phyloP scores from a whole-genome alignment of 192 early-diverging fungal genomes.

The Coemansia aciculifera region DNA sequence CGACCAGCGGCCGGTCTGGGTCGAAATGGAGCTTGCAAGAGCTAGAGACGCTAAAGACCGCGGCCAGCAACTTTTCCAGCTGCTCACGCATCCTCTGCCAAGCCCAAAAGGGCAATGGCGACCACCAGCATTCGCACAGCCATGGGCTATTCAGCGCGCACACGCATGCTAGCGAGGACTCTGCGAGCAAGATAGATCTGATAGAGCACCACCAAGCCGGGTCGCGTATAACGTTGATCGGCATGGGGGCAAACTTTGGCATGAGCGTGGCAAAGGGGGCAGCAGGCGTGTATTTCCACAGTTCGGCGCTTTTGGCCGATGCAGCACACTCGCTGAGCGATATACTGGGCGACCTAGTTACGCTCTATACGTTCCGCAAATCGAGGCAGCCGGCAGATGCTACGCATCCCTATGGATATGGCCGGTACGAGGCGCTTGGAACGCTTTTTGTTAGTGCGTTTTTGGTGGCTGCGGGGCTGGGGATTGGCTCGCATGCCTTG shows the following conservation, averaged over 20 bases:
- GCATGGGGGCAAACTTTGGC: constrained; percentile 64
- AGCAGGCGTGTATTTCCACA: constrained; percentile 71
- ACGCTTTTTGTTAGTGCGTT: constrained; percentile 67
- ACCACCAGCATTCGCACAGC: constrained; percentile 22
- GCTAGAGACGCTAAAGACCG: constrained; percentile 5
- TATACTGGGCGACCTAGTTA: constrained; percentile 72
- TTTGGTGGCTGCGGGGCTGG: constrained; percentile 65
- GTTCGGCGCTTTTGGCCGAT: constrained; percentile 76
- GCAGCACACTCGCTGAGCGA: constrained; percentile 80
- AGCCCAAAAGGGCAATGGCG: neutral
- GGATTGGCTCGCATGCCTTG: constrained; percentile 67
- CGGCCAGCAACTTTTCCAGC: constrained; percentile 46
- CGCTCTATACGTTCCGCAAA: constrained; percentile 73
- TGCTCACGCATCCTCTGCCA: constrained; percentile 12
- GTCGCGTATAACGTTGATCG: constrained; percentile 67
- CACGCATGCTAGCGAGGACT: constrained; percentile 21
- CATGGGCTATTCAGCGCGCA: constrained; percentile 28
- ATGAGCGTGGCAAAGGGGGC: constrained; percentile 63
- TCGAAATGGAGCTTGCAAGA: constrained; percentile 30
- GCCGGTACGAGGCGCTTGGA: constrained; percentile 66
- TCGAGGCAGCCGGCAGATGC: constrained; percentile 64
- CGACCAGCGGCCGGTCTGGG: neutral
- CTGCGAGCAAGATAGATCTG: constrained; percentile 35
- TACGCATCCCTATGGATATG: constrained; percentile 71
- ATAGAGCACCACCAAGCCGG: constrained; percentile 58